Percentiles rank a stretch among this genome's conserved stretches.
Conservation (phyloP, 2,329 filamentous ascomycete species). For the Aureobasidium melanogenum region DNA sequence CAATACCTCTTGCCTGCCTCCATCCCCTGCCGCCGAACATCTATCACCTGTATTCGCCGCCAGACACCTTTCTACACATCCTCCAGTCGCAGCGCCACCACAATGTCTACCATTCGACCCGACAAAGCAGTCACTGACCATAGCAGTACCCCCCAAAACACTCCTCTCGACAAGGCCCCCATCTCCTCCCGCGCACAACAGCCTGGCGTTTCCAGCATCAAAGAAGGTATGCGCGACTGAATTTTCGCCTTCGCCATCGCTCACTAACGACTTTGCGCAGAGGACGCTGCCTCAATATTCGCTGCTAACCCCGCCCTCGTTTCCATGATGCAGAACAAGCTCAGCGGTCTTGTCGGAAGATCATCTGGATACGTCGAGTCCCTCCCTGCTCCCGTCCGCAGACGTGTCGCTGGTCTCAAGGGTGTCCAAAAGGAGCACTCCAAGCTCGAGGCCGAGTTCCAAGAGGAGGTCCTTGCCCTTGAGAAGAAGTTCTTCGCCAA, state of each 20-base stretch:
- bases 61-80: neutral
- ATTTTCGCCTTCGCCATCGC: conserved; percentile 7
- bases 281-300: conserved; percentile 91
- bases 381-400: conserved; percentile 78
- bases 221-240: conserved; percentile 65
- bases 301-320: conserved; percentile 92
- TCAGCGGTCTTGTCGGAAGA: conserved; percentile 83
- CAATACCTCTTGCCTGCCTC: neutral
- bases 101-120: neutral
- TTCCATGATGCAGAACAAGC: conserved; percentile 95
- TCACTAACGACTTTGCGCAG: conserved; percentile 39
- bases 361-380: conserved; percentile 98
- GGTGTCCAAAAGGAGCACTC: conserved; percentile 98
- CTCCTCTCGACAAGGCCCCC: conserved; percentile 77
- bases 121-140: neutral
- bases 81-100: neutral
- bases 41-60: neutral
- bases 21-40: neutral
- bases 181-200: conserved; percentile 97
- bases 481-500: conserved; percentile 99
- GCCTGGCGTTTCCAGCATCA: conserved; percentile 88
- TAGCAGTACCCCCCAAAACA: conserved; percentile 91
- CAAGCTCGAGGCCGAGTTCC: conserved; percentile 96
- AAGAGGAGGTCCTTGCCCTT: conserved; percentile 93
- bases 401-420: conserved; percentile 89